phyloP scores from a whole-genome alignment of 2,329 filamentous ascomycete species.

The Penicillium sp. region DNA sequence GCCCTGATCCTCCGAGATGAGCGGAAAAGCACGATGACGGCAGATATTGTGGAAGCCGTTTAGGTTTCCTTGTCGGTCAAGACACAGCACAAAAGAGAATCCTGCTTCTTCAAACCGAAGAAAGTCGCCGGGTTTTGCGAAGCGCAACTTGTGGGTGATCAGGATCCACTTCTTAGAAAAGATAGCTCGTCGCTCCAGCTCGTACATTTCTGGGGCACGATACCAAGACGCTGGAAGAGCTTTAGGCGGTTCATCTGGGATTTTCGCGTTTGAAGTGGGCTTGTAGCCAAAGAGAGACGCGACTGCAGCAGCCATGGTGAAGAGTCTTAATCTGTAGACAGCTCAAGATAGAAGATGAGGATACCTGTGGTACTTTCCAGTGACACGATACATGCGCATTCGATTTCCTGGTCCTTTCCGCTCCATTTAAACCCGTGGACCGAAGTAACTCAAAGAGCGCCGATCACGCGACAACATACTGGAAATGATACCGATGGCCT shows the following conservation, averaged over 20 bases:
- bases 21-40: slow-evolving; percentile 57
- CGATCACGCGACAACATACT: slow-evolving; percentile 7
- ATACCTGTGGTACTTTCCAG: background rate
- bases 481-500: background rate
- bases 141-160: slow-evolving; percentile 14
- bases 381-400: background rate
- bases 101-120: slow-evolving; percentile 56
- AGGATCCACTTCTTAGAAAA: slow-evolving; percentile 20
- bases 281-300: slow-evolving; percentile 17
- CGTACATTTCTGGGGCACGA: slow-evolving; percentile 14
- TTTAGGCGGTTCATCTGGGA: slow-evolving; percentile 5
- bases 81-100: slow-evolving; percentile 54
- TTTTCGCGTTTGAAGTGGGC: background rate
- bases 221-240: slow-evolving; percentile 18
- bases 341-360: background rate
- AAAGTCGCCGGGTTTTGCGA: slow-evolving; percentile 53
- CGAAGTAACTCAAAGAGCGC: background rate
- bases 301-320: slow-evolving; percentile 15
- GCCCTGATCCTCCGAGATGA: slow-evolving; percentile 51
- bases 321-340: background rate
- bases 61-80: slow-evolving; percentile 50
- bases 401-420: background rate
- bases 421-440: background rate
- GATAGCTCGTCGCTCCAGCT: slow-evolving; percentile 17
- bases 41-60: slow-evolving; percentile 62